Percentiles rank a stretch among this genome's conserved stretches.
These are phyloP conservation scores for Domatiomyces catenatus DNA, from an alignment of 2,329 filamentous ascomycete genomes.

Conservation along the genomic window DNA sequence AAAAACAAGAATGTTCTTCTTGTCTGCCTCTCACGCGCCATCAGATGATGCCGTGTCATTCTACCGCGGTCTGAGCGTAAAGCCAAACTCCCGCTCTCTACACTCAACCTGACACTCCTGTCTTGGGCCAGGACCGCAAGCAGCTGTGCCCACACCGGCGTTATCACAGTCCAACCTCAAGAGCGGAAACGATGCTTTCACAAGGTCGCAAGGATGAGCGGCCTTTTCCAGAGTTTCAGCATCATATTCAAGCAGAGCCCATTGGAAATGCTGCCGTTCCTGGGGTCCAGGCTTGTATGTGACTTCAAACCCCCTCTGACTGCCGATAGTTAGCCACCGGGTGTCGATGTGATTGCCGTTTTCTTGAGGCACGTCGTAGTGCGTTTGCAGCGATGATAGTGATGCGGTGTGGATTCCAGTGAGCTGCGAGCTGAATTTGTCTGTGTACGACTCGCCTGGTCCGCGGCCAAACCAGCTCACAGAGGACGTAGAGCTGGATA, in stretches of 20 bases:
- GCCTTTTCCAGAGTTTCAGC: constrained; percentile 40
- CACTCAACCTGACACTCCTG: constrained; percentile 7
- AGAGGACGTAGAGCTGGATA: constrained; percentile 24
- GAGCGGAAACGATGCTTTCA: constrained; percentile 8
- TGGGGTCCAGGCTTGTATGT: background rate
- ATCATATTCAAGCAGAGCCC: constrained; percentile 43
- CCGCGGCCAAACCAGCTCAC: constrained; percentile 50
- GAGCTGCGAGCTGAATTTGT: constrained; percentile 46
- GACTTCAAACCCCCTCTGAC: background rate
- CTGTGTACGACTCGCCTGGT: constrained; percentile 49
- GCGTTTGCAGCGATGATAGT: constrained; percentile 35
- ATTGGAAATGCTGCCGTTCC: constrained; percentile 4
- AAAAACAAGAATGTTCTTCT: no score
- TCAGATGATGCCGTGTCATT: background rate
- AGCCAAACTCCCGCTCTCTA: constrained; percentile 3
- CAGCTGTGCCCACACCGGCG: constrained; percentile 20
- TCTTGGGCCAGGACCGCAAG: constrained; percentile 12
- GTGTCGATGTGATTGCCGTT: constrained; percentile 48
- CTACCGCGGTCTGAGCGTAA: constrained; percentile 1
- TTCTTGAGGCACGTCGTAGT: constrained; percentile 55
- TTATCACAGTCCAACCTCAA: constrained; percentile 21
- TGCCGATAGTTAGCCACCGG: constrained; percentile 35
- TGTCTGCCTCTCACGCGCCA: no score
- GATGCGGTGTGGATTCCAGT: constrained; percentile 36
- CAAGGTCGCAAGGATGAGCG: constrained; percentile 48